Evolutionary conservation across 257 asterid species (phyloP).

Genomic region (Gentiana straminea): DNA sequence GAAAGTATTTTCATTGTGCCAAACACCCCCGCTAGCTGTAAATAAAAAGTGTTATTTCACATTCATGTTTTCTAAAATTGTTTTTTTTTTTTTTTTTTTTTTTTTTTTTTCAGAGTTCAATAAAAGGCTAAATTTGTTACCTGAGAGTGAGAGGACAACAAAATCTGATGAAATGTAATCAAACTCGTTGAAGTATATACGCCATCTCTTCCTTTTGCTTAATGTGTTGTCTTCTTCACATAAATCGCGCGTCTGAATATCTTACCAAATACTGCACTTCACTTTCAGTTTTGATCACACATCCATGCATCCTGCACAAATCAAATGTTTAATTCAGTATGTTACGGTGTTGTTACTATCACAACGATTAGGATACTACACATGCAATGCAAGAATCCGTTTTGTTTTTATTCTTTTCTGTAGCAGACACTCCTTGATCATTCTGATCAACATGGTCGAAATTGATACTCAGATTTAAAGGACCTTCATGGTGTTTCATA

Average conservation of each 20-base stretch:
- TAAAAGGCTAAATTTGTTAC: slow-evolving; percentile 9
- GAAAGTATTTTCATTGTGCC: slow-evolving; percentile 46
- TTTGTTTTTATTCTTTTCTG: slow-evolving; percentile 12
- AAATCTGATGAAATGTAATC: slow-evolving; percentile 31
- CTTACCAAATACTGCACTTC: slow-evolving; percentile 39
- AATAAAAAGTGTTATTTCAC: too few species aligned
- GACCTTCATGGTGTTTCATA: slow-evolving; percentile 2
- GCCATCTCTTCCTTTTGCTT: slow-evolving; percentile 24
- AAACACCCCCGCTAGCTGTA: slow-evolving; percentile 56
- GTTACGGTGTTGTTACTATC: too few species aligned
- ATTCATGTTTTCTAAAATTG: too few species aligned
- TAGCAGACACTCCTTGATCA: slow-evolving; percentile 10
- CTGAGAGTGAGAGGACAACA: slow-evolving; percentile 52
- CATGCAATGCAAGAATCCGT: slow-evolving; percentile 38
- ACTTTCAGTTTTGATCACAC: slow-evolving; percentile 37
- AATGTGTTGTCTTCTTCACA: slow-evolving; percentile 3
- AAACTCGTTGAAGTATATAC: slow-evolving; percentile 33
- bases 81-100: too few species aligned
- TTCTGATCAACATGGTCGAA: slow-evolving; percentile 5
- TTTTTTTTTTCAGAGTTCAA: too few species aligned
- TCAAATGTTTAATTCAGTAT: too few species aligned
- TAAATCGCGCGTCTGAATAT: slow-evolving; percentile 11
- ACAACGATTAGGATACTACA: neutral
- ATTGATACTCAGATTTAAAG: slow-evolving; percentile 24
- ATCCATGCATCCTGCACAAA: slow-evolving; percentile 39